These are phyloP conservation scores for Lachnellula hyalina DNA, from an alignment of 2,329 filamentous ascomycete species.

Conservation along the genomic window DNA sequence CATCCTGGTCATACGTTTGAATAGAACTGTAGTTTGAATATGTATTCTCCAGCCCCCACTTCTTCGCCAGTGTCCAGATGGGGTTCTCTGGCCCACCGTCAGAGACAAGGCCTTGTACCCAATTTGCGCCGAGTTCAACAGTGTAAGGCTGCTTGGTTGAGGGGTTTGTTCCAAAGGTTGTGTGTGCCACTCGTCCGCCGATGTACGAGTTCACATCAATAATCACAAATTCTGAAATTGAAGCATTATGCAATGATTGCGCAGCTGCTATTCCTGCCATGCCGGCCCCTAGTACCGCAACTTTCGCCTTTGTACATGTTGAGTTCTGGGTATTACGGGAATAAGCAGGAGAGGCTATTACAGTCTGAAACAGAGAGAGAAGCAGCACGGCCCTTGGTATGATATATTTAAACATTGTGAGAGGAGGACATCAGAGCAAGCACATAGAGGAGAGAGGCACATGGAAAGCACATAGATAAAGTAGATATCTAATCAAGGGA, in stretches of 20 bases:
- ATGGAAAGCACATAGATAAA: not conserved
- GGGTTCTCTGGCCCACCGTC: conserved; percentile 48
- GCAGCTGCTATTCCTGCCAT: conserved; percentile 60
- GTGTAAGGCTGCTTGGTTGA: conserved; percentile 40
- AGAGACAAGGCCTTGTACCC: conserved; percentile 43
- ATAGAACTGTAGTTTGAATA: conserved; percentile 56
- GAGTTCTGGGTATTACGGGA: conserved; percentile 1
- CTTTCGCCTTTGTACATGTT: conserved; percentile 32
- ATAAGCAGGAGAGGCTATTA: not conserved
- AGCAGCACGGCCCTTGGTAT: not conserved
- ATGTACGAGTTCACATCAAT: conserved; percentile 58
- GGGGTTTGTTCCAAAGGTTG: conserved; percentile 32
- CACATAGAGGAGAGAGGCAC: not conserved
- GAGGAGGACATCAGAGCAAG: not conserved
- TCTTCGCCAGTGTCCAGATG: conserved; percentile 57
- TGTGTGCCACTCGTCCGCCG: conserved; percentile 56
- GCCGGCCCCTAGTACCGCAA: conserved; percentile 49
- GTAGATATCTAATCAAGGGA: not conserved
- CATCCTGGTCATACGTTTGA: conserved; percentile 54
- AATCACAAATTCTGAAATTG: conserved; percentile 58
- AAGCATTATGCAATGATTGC: conserved; percentile 56
- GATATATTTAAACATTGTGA: not conserved
- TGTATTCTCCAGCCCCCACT: conserved; percentile 49
- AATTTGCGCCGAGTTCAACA: conserved; percentile 64
- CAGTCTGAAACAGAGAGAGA: not conserved